Percentiles rank a stretch among this genome's conserved stretches.
phyloP scores from a whole-genome alignment of 805 yeast genomes.

The Cyberlindnera mrakii region DNA sequence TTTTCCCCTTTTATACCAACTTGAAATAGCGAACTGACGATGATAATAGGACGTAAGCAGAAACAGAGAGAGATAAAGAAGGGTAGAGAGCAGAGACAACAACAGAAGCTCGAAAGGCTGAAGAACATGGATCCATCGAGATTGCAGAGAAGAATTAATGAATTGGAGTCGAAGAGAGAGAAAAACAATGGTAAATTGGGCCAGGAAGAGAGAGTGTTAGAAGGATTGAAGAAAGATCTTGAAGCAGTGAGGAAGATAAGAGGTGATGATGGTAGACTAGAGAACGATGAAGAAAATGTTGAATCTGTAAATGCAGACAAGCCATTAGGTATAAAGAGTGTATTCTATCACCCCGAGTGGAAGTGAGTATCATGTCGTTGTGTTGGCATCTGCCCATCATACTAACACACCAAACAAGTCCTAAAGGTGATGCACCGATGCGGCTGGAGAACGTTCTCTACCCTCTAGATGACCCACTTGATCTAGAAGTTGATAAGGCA shows the following conservation, averaged over 20 bases:
- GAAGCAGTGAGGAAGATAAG: conserved; percentile 27
- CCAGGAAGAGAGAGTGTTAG: conserved; percentile 29
- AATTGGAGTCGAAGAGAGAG: conserved; percentile 22
- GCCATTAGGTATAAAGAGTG: conserved; percentile 41
- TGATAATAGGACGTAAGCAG: conserved; percentile 19
- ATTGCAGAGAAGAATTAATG: conserved; percentile 17
- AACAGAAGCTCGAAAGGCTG: conserved; percentile 21
- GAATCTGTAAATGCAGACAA: not conserved
- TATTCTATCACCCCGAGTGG: conserved; percentile 62
- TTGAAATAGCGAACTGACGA: not conserved
- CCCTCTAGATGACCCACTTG: too few species aligned
- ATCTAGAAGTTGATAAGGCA: conserved; percentile 16
- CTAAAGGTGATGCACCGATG: conserved; percentile 1
- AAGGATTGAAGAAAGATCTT: conserved; percentile 35
- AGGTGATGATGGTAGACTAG: conserved; percentile 4
- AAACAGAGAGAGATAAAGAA: conserved; percentile 23
- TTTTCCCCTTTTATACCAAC: too few species aligned
- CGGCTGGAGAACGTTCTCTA: conserved; percentile 12
- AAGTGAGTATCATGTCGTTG: conserved; percentile 24
- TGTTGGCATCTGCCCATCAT: not conserved
- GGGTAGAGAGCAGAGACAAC: conserved; percentile 16
- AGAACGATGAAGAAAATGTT: not conserved
- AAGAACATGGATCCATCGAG: conserved; percentile 20
- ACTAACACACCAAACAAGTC: not conserved
- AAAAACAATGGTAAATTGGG: conserved; percentile 30